Base-by-base conservation (phyloP, 2,329 filamentous ascomycete genomes). In the Nannizzia gypsea region DNA sequence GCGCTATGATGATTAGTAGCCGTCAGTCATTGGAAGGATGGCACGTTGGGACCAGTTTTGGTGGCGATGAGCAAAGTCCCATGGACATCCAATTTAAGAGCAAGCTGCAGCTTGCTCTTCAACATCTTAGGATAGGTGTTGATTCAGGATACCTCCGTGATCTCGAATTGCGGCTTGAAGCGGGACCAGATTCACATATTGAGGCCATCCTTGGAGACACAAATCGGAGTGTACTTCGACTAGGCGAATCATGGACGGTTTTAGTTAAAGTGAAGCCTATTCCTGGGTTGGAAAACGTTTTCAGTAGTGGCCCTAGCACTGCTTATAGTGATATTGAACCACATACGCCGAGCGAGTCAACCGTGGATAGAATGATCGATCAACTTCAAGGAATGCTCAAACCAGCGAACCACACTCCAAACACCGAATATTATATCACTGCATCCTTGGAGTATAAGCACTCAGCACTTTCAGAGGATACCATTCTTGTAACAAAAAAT, bases 191-290 rank as follows among this genome's bases (percentile, higher is more conserved):
- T 24, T 70, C 66, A 15, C 48, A 61, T 31, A 64, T 71, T 20
- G 58, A 66, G 11, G 64, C 68, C 9, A 44, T 65, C 36, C 60
- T 64, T 6, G 66, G 66, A 11, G 60, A 64, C 24, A 64, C 58
- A 17, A 63, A 62, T 17, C 59, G 67, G 31, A 57, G 52, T 3
- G 63, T 54, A 3, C 64, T 72, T 46, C 66, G 69, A 3, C 68
- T 69, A 31, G 70, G 70, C 3, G 71, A 72, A 57, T 68, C 63
- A 1, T 73, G 71, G 71, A 64, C 59, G 6, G 28, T 69, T 15
- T 62, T 68, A 6, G 59, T 70, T 17, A 66, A 69, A 50, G 57
- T 72, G 13, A 63, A 44, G 31, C 61, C 68, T 15, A 48, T 20
- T 17, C 15, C 22, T 4, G 56, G 24, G 17, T 17, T 24, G 38